Conservation (phyloP, 352 stramenopile species). For the Peronospora farinosa region DNA sequence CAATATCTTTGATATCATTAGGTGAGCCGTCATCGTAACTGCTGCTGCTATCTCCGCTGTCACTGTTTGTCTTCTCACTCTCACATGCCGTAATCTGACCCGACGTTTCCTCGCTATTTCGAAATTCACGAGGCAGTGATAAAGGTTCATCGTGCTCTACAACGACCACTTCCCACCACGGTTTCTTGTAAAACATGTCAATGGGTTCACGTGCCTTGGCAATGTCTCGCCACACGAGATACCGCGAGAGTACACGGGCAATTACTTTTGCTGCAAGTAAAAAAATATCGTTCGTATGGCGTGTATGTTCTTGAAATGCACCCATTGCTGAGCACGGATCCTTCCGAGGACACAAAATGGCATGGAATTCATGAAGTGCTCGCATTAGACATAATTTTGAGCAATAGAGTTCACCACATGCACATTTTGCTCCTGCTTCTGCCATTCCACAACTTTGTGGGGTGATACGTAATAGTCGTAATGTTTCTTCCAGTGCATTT, state of each 20-base stretch:
- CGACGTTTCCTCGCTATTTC: slow-evolving; percentile 6
- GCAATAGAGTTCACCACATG: slow-evolving; percentile 83
- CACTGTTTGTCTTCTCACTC: slow-evolving; percentile 27
- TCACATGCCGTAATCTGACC: slow-evolving; percentile 14
- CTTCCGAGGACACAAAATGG: slow-evolving; percentile 63
- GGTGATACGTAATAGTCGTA: slow-evolving; percentile 39
- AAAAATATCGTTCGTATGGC: slow-evolving; percentile 90
- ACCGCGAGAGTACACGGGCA: slow-evolving; percentile 54
- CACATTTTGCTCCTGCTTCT: slow-evolving; percentile 28
- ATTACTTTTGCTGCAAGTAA: slow-evolving; percentile 84
- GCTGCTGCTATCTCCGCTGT: slow-evolving; percentile 20
- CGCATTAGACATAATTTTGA: slow-evolving; percentile 65
- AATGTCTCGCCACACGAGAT: slow-evolving; percentile 46
- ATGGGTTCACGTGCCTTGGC: slow-evolving; percentile 63
- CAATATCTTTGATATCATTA: slow-evolving; percentile 23
- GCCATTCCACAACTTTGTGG: slow-evolving; percentile 46
- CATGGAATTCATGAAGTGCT: slow-evolving; percentile 69
- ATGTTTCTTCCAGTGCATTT: slow-evolving; percentile 40
- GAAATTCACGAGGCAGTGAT: slow-evolving; percentile 13
- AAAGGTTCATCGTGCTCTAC: slow-evolving; percentile 48
- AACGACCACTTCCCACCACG: slow-evolving; percentile 84
- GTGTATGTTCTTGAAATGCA: slow-evolving; percentile 57
- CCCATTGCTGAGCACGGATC: slow-evolving; percentile 60
- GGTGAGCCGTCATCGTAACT: slow-evolving; percentile 23
- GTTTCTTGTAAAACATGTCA: slow-evolving; percentile 88